A percentile compares a stretch with the other conserved stretches of the same genome.
Evolutionary conservation across 306 rosid species (phyloP).

Genomic region (Calophaca sinica): DNA sequence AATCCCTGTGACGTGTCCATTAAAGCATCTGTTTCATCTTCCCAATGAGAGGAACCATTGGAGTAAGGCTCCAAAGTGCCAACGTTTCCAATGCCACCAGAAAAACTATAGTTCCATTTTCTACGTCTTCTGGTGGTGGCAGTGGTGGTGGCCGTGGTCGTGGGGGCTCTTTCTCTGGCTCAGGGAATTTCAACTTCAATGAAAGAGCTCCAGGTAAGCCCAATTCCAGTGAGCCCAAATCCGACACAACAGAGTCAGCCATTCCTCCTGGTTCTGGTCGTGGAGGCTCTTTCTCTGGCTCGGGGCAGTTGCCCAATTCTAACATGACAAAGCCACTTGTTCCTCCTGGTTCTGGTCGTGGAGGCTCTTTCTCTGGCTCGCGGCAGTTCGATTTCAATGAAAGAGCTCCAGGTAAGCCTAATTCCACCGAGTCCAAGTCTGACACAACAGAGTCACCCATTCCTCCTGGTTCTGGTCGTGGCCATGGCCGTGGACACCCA

Average conservation of each 20-base stretch:
- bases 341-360: constrained; percentile 52
- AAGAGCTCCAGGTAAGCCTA: background rate
- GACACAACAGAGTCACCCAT: too few species aligned
- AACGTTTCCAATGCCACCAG: constrained; percentile 56
- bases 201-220: constrained; percentile 1
- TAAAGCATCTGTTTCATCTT: background rate
- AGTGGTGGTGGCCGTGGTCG: constrained; percentile 38
- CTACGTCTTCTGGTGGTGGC: constrained; percentile 61
- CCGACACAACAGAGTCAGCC: constrained; percentile 42
- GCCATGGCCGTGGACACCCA: constrained; percentile 67
- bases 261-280: constrained; percentile 53
- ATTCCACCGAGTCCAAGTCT: too few species aligned
- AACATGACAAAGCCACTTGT: constrained; percentile 31
- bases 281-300: too few species aligned
- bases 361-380: too few species aligned
- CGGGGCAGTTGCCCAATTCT: constrained; percentile 38
- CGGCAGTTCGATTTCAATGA: too few species aligned
- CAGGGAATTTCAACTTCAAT: background rate
- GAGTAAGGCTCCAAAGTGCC: constrained; percentile 56
- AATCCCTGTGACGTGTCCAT: too few species aligned
- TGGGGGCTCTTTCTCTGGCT: constrained; percentile 31
- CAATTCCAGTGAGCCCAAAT: constrained; percentile 41
- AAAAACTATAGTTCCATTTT: constrained; percentile 61
- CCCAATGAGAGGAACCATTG: constrained; percentile 73
- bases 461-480: constrained; percentile 52